Base-by-base conservation (phyloP, 225 moss, liverwort and hornwort genomes). In the Pseudisothecium myosuroides region DNA sequence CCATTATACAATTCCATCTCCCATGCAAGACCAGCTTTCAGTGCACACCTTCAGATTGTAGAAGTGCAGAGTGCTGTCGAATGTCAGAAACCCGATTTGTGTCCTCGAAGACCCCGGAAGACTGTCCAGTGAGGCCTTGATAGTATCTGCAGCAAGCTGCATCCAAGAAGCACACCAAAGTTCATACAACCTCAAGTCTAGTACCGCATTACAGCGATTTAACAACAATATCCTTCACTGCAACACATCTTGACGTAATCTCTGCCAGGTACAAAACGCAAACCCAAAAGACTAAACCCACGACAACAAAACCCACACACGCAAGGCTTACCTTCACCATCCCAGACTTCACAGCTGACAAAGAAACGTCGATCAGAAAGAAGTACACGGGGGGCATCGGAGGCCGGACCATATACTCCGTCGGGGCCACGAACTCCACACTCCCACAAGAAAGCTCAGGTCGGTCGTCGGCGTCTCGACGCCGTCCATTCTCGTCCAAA, bases 371-470 rank as follows among this genome's bases (percentile, higher is more conserved):
- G 90, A 99, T 95, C 87, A 99, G 88, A 81, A 99, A 99, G 85
- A 97, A 99, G 93, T 96, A 99, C 78, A 96, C 96, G 6, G 99
- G 99, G 39, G 99, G 99, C 99, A 99, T 99, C 71, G 99, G 99
- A 86, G 99, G 97, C 91, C 99, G 96, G 86, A 99, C 99, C 97
- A 99, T 97, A 61, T 99, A 97, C 92, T 99, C 99, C 43, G 97
- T 96, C 23, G 96, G 7, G 64, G 99, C 99, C 84, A 99, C 96
- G 91, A 56, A 99, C 87, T 99, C 99, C 87, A 99, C 92, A 91
- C 97, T 99, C 59, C 97, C 97, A 88, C 94, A 92, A 45, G 92
- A 97, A 89, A 99, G 99, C 92, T 99, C 99, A 39, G 99, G 97
- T 66, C 97, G 95, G 68, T 97, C 95, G 65, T 96, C 95, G 34